These are phyloP conservation scores for Albizia julibrissin DNA, from an alignment of 306 rosid species.

Conservation along the genomic window DNA sequence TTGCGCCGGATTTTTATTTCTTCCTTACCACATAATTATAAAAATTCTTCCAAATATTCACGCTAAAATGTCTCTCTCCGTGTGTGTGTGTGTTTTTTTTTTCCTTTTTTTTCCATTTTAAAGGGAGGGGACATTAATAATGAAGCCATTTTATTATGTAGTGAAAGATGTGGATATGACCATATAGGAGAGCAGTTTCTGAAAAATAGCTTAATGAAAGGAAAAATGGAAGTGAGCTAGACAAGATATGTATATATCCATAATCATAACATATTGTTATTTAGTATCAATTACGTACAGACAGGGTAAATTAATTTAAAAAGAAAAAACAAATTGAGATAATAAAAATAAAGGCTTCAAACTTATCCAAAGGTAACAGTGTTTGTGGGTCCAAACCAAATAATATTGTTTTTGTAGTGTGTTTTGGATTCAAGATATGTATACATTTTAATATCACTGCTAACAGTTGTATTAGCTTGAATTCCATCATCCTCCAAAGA, in stretches of 20 bases:
- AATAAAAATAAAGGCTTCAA: not conserved
- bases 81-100: not conserved
- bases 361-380: slow-evolving; percentile 12
- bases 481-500: not conserved
- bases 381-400: slow-evolving; percentile 34
- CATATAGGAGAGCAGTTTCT: not conserved
- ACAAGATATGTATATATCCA: not conserved
- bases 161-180: no score
- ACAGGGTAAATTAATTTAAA: not conserved
- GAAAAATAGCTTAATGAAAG: not conserved
- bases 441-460: not conserved
- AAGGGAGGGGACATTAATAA: not conserved
- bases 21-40: not conserved
- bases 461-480: not conserved
- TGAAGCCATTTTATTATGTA: not conserved
- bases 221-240: not conserved
- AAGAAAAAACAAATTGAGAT: not conserved
- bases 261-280: not conserved
- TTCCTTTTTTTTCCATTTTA: no score
- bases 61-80: not conserved
- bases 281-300: not conserved
- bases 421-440: not conserved
- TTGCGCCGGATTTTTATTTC: slow-evolving; percentile 44
- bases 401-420: slow-evolving; percentile 19
- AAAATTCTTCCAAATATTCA: not conserved